Evolutionary conservation across 306 rosid genomes (phyloP).

Genomic region (Cucumis hystrix): DNA sequence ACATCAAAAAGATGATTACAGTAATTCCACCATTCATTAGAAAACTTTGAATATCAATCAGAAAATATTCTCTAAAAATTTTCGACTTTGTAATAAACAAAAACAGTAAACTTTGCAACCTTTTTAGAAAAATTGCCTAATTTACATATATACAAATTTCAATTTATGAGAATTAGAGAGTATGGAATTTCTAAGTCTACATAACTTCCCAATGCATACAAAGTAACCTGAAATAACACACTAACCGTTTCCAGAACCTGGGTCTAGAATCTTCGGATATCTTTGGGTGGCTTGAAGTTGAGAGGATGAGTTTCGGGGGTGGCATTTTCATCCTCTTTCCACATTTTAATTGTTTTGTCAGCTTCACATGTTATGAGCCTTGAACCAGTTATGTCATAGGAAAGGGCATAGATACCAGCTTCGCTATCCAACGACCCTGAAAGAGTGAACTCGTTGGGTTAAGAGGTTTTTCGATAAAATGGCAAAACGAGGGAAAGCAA

Average conservation of each 20-base stretch:
- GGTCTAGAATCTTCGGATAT: conserved; percentile 27
- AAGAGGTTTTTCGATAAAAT: background rate
- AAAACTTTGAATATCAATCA: background rate
- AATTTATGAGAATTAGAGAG: background rate
- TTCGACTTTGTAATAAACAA: background rate
- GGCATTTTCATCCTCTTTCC: conserved; percentile 94
- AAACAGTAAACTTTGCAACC: background rate
- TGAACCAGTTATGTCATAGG: conserved; percentile 70
- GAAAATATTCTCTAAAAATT: background rate
- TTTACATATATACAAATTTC: background rate
- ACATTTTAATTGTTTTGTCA: conserved; percentile 93
- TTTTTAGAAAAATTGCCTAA: background rate
- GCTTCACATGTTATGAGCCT: conserved; percentile 88
- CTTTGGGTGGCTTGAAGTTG: conserved; percentile 83
- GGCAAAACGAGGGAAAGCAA: background rate
- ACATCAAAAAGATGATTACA: background rate
- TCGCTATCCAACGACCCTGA: conserved; percentile 94
- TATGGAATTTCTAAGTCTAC: background rate
- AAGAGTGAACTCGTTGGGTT: background rate
- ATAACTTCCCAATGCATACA: background rate
- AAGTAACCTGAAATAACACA: background rate
- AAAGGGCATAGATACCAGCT: conserved; percentile 81
- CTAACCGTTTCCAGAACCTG: background rate
- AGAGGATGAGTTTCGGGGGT: conserved; percentile 90
- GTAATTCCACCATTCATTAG: background rate